Evolutionary conservation across 1,139 yeast species (phyloP).

Genomic region (Debaryomyces singareniensis): DNA sequence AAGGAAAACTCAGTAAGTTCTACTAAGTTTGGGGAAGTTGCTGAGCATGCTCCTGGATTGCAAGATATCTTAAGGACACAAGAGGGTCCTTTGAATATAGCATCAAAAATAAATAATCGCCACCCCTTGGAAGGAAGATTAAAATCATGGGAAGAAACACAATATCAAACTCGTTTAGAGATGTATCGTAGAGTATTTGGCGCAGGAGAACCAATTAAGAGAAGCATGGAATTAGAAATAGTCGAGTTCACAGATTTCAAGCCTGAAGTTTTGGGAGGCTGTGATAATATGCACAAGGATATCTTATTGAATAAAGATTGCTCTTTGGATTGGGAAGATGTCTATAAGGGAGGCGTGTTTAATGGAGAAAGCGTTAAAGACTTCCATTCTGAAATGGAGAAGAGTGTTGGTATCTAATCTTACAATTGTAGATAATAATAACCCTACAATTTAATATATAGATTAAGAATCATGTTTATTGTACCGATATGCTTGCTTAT

Average conservation of each 20-base stretch:
- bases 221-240: slow-evolving; percentile 78
- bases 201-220: slow-evolving; percentile 86
- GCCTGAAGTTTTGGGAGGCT: slow-evolving; percentile 57
- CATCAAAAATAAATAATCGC: slow-evolving; percentile 69
- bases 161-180: slow-evolving; percentile 65
- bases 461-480: no score
- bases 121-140: slow-evolving; percentile 84
- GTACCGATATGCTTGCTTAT: no score
- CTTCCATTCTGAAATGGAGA: slow-evolving; percentile 71
- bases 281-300: slow-evolving; percentile 61
- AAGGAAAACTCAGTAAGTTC: slow-evolving; percentile 38
- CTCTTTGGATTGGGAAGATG: slow-evolving; percentile 88
- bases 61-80: slow-evolving; percentile 53
- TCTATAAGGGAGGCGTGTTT: slow-evolving; percentile 56
- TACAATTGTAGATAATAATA: no score
- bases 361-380: slow-evolving; percentile 34
- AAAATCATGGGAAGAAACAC: slow-evolving; percentile 74
- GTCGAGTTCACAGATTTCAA: slow-evolving; percentile 69
- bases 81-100: slow-evolving; percentile 55
- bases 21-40: slow-evolving; percentile 43
- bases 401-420: slow-evolving; percentile 47
- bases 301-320: slow-evolving; percentile 73
- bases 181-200: slow-evolving; percentile 81
- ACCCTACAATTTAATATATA: no score
- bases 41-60: slow-evolving; percentile 57